phyloP scores from a whole-genome alignment of 2,329 filamentous ascomycete species.

The Saccharata proteae region DNA sequence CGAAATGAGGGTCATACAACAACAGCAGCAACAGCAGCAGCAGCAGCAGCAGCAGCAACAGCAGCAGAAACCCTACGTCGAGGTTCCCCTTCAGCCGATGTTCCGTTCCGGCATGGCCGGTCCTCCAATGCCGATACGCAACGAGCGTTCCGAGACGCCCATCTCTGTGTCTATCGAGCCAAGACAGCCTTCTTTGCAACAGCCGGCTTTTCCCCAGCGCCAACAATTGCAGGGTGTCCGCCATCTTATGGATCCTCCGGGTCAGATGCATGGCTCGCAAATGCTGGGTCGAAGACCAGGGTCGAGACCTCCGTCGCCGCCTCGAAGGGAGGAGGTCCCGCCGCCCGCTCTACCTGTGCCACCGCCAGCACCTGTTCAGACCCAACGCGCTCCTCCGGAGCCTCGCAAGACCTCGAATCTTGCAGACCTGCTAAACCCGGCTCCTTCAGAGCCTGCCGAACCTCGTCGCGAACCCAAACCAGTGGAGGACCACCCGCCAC shows the following conservation, averaged over 20 bases:
- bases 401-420: constrained; percentile 22
- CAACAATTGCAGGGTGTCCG: constrained; percentile 14
- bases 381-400: constrained; percentile 15
- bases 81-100: constrained; percentile 8
- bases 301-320: constrained; percentile 3
- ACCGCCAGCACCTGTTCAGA: constrained; percentile 2
- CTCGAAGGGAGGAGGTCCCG: constrained; percentile 6
- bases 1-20: constrained; percentile 8
- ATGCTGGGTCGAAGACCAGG: constrained; percentile 2
- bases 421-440: constrained; percentile 24
- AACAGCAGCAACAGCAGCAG: no score
- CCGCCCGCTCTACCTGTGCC: constrained; percentile 1
- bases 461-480: constrained; percentile 4
- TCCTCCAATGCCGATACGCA: constrained; percentile 14
- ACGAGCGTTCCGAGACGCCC: constrained; percentile 16
- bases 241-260: constrained; percentile 15
- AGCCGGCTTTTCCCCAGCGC: constrained; percentile 9
- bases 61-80: no score
- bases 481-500: constrained; percentile 3
- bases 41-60: no score
- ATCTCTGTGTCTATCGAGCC: constrained; percentile 20
- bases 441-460: constrained; percentile 4
- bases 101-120: constrained; percentile 1
- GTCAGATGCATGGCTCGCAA: constrained; percentile 12
- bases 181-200: constrained; percentile 18